Evolutionary conservation across 768 basidiomycete species (phyloP).

Genomic region (Mycena pura): DNA sequence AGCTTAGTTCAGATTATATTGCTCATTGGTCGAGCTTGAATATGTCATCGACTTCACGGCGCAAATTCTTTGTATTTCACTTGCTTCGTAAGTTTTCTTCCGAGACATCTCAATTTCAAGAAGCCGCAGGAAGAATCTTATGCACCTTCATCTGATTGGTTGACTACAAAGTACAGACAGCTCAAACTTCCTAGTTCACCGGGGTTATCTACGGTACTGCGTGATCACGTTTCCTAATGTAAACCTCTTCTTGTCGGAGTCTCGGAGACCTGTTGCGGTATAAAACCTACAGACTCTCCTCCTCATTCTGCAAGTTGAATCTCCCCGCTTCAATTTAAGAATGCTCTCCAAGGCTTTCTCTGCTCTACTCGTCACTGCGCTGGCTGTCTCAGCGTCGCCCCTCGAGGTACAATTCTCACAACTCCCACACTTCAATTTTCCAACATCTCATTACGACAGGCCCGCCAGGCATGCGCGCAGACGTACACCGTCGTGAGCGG

Average conservation of each 20-base stretch:
- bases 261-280: neutral
- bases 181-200: neutral
- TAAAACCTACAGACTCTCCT: conserved; percentile 6
- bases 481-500: too few species aligned
- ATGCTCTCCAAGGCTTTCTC: conserved; percentile 12
- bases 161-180: neutral
- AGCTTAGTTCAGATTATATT: neutral
- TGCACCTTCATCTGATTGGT: neutral
- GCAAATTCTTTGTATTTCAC: neutral
- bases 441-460: conserved; percentile 2
- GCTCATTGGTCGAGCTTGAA: neutral
- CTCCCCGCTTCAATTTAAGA: neutral
- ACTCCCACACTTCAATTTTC: neutral
- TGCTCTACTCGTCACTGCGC: conserved; percentile 8
- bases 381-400: conserved; percentile 14
- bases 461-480: too few species aligned
- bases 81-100: neutral
- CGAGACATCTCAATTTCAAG: neutral
- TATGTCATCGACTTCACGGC: neutral
- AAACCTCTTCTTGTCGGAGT: conserved; percentile 2
- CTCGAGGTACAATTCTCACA: conserved; percentile 14
- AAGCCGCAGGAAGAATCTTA: neutral
- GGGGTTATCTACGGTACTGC: neutral
- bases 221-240: neutral
- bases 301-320: conserved; percentile 2